Base-by-base conservation (phyloP, 2,329 filamentous ascomycete species). In the Alternaria sp. region DNA sequence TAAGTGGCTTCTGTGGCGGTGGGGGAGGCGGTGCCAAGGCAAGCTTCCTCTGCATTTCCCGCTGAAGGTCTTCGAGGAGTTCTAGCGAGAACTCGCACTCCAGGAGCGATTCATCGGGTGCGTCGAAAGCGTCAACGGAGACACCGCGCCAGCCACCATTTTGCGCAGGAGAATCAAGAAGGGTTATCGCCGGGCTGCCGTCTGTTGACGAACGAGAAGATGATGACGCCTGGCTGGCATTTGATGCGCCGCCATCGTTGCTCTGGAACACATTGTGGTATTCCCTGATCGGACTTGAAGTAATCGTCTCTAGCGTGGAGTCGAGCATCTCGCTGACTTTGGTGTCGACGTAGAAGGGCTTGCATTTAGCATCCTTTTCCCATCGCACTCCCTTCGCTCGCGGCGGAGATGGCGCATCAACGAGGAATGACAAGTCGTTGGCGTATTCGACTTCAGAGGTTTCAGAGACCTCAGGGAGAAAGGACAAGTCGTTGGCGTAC, bases 321-420 rank as follows among this genome's bases (percentile, higher is more conserved):
- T 74, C 71, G 14, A 70, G 65, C 70, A 74, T 72, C 26, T 74
- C 69, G 61, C 59, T 63, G 28, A 74, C 65, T 18, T 54, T 61
- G n/a, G 68, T 66, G 9, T 75, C 71, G 26, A 56, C 53, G 43
- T 66, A 74, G 44, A 70, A 74, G 8, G 63, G 33, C 46, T 69
- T 74, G 8, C 61, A 51, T 30, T 44, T 57, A 21, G 64, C 58
- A 26, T 67, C 45, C 7, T 55, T 41, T 50, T 64, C 55, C 67
- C 67, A 74, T 41, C 58, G 62, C 9, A 75, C 66, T 8, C 12
- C 25, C 55, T 58, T 71, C 33, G 23, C 65, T 10, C 46, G 55
- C 23, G 49, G 30, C 6, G 53, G 33, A 45, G 62, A n/a, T 0
- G 63, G 58, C 15, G 67, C 67, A 57, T 72, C 70, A 21, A 63